A percentile compares a stretch with the other conserved stretches of the same genome.
Conservation (phyloP, 371 early-diverging fungal genomes). For the Rhizomucor pusillus region DNA sequence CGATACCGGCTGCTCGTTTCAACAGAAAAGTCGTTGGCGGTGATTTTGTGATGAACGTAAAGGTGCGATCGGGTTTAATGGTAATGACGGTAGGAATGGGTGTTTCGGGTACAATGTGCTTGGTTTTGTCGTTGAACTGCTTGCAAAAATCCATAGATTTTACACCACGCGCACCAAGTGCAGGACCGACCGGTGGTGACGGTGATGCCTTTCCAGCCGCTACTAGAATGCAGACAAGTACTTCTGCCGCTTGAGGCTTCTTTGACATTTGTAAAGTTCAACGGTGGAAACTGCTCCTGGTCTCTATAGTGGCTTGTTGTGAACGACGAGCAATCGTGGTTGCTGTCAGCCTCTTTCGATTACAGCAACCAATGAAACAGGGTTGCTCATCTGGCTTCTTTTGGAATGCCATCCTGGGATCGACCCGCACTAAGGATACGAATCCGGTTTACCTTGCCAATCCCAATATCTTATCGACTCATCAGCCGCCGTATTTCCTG, state of each 20-base stretch:
- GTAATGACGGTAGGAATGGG: constrained; percentile 85
- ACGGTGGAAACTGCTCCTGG: too few relatives aligned
- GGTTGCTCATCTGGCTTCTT: too few relatives aligned
- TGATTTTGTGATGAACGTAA: constrained; percentile 83
- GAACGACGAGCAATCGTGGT: too few relatives aligned
- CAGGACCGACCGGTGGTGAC: constrained; percentile 95
- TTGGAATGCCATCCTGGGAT: too few relatives aligned
- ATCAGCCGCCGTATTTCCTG: too few relatives aligned
- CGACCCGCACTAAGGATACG: too few relatives aligned
- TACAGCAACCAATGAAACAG: too few relatives aligned
- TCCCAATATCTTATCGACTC: too few relatives aligned
- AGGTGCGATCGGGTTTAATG: constrained; percentile 90
- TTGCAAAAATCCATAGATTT: constrained; percentile 99
- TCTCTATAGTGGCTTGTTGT: too few relatives aligned
- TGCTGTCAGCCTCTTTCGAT: too few relatives aligned
- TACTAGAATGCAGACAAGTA: constrained; percentile 65
- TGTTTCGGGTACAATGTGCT: constrained; percentile 76
- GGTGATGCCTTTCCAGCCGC: constrained; percentile 94
- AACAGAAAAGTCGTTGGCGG: constrained; percentile 91
- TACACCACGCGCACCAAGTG: constrained; percentile 95
- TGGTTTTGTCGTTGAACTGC: constrained; percentile 96
- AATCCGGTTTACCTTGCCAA: too few relatives aligned
- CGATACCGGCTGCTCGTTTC: constrained; percentile 88
- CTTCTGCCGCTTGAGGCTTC: constrained; percentile 51
- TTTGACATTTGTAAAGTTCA: constrained; percentile 36